phyloP scores from a whole-genome alignment of 306 rosid species.

The Cercis canadensis region DNA sequence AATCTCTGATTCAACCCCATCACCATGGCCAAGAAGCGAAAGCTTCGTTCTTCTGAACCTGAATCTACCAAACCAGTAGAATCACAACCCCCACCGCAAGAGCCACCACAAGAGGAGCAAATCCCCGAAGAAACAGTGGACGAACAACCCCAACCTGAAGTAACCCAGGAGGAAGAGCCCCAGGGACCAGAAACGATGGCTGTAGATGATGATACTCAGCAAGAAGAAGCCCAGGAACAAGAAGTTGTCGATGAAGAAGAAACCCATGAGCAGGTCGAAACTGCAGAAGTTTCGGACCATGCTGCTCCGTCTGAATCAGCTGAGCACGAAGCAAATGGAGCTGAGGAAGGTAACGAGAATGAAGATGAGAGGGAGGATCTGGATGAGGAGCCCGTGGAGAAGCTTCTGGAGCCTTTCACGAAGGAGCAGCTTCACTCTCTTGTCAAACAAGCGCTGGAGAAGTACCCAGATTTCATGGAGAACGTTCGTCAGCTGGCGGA shows the following conservation, averaged over 20 bases:
- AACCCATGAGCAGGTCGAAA: constrained; percentile 25
- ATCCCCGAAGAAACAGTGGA: constrained; percentile 21
- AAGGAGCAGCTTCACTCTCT: constrained; percentile 64
- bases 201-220: constrained; percentile 39
- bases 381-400: constrained; percentile 67
- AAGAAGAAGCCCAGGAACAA: not conserved
- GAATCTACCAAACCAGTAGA: constrained; percentile 49
- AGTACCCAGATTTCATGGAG: constrained; percentile 53
- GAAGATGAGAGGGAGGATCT: constrained; percentile 49
- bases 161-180: constrained; percentile 29
- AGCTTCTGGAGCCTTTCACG: constrained; percentile 74
- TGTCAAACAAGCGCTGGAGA: constrained; percentile 59
- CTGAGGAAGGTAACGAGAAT: constrained; percentile 21
- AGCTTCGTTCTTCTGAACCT: constrained; percentile 65
- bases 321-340: constrained; percentile 41
- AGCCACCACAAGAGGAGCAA: constrained; percentile 14
- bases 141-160: constrained; percentile 28
- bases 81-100: constrained; percentile 18
- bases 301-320: constrained; percentile 23
- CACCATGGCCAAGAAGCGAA: constrained; percentile 81
- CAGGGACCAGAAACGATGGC: constrained; percentile 40
- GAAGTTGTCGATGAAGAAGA: constrained; percentile 15
- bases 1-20: not conserved
- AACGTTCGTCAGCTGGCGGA: constrained; percentile 65
- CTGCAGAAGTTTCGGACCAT: constrained; percentile 16